phyloP scores from a whole-genome alignment of 371 early-diverging fungal species.

The Cokeromyces recurvatus region DNA sequence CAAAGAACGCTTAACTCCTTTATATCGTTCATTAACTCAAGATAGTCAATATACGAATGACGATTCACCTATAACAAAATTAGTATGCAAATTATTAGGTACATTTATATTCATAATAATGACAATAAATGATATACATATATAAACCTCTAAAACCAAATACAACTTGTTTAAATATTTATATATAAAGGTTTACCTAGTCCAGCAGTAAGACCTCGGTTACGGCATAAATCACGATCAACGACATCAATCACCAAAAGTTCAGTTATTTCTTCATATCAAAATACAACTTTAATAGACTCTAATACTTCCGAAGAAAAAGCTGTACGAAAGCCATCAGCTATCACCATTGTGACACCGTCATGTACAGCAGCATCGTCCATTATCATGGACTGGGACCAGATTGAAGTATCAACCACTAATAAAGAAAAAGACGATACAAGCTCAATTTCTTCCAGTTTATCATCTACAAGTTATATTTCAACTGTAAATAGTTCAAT shows the following conservation, averaged over 20 bases:
- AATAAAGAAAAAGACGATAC: conserved; percentile 10
- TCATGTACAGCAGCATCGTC: conserved; percentile 1
- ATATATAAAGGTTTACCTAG: background rate
- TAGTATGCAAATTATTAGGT: conserved; percentile 24
- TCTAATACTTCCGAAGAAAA: no score
- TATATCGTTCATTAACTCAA: conserved; percentile 21
- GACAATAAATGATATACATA: background rate
- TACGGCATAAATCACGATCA: conserved; percentile 21
- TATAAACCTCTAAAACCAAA: background rate
- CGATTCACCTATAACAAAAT: conserved; percentile 18
- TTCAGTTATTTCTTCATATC: conserved; percentile 22
- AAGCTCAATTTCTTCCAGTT: conserved; percentile 11
- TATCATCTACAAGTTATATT: conserved; percentile 2
- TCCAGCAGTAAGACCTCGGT: conserved; percentile 7
- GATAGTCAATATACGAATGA: conserved; percentile 10
- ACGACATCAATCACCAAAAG: conserved; percentile 28
- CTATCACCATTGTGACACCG: conserved; percentile 11
- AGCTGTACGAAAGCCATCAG: no score
- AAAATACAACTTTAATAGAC: conserved; percentile 2
- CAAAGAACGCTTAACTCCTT: conserved; percentile 14
- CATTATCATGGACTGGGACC: conserved; percentile 9
- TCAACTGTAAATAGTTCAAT: conserved; percentile 7
- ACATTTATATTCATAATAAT: background rate
- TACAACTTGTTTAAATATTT: background rate
- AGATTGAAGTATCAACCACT: background rate